Evolutionary conservation across 2,329 filamentous ascomycete species (phyloP).

Genomic region (Pestalotiopsis sp.): DNA sequence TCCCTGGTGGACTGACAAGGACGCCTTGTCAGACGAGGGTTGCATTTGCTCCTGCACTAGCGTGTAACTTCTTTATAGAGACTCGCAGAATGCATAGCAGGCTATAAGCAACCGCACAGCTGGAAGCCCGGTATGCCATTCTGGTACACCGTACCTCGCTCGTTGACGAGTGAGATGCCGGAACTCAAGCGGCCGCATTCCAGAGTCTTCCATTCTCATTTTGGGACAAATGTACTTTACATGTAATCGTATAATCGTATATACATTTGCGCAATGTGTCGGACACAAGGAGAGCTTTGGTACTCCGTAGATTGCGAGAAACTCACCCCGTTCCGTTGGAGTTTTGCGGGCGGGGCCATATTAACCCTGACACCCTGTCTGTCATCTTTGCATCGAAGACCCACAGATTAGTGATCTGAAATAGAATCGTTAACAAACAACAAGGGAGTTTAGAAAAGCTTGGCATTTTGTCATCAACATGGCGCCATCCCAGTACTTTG

Average conservation of each 20-base stretch:
- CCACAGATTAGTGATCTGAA: neutral
- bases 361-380: neutral
- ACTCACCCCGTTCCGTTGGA: neutral
- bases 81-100: no score
- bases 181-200: no score
- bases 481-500: neutral
- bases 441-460: neutral
- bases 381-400: neutral
- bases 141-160: no score
- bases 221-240: no score
- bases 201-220: no score
- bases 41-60: neutral
- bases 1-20: neutral
- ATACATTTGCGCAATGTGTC: no score
- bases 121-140: no score
- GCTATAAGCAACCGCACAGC: no score
- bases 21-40: neutral
- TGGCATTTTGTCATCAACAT: neutral
- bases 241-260: no score
- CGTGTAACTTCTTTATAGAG: neutral
- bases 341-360: neutral
- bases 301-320: no score
- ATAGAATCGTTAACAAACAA: neutral
- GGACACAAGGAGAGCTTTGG: no score
- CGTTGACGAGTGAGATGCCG: no score